Evolutionary conservation across 1,284 basidiomycete genomes (phyloP).

Genomic region (Pseudozyma flocculosa): DNA sequence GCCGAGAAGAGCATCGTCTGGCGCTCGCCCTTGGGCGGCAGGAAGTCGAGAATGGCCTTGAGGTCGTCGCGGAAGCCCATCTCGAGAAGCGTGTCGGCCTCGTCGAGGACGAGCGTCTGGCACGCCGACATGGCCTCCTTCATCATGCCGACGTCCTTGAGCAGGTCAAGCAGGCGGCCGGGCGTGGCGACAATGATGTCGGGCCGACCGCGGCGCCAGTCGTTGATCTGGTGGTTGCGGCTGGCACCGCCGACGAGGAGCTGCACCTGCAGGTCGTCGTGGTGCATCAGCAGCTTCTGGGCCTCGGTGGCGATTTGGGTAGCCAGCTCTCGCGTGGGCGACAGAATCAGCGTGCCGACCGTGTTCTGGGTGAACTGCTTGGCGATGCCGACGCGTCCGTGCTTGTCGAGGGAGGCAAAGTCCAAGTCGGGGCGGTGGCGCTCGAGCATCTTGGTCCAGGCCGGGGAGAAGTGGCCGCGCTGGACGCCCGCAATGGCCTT

Average conservation of each 20-base stretch:
- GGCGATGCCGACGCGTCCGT: conserved; percentile 18
- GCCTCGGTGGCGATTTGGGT: conserved; percentile 90
- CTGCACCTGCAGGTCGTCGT: conserved; percentile 63
- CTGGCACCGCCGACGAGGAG: conserved; percentile 79
- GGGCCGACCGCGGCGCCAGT: conserved; percentile 68
- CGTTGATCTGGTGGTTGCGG: conserved; percentile 68
- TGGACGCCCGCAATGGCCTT: conserved; percentile 43
- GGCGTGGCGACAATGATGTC: conserved; percentile 93
- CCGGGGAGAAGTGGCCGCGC: conserved; percentile 24
- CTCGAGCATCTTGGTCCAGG: conserved; percentile 31
- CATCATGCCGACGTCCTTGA: conserved; percentile 60
- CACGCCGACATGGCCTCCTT: conserved; percentile 53
- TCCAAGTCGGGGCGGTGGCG: conserved; percentile 53
- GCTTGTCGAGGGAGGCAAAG: conserved; percentile 32
- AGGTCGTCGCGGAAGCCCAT: conserved; percentile 95
- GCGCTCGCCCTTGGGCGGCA: conserved; percentile 71
- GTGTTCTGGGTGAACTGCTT: conserved; percentile 46
- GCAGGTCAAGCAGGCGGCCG: conserved; percentile 79
- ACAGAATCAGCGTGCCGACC: conserved; percentile 81
- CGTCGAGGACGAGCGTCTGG: conserved; percentile 83
- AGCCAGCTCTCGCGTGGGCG: conserved; percentile 90
- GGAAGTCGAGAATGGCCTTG: conserved; percentile 69
- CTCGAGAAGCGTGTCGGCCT: conserved; percentile 91
- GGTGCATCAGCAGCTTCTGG: conserved; percentile 68
- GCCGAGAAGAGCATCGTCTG: conserved; percentile 97